Percentiles rank a stretch among this genome's conserved stretches.
Conservation (phyloP, 176 grass and related monocot genomes). For the Cenchrus fungigraminus region DNA sequence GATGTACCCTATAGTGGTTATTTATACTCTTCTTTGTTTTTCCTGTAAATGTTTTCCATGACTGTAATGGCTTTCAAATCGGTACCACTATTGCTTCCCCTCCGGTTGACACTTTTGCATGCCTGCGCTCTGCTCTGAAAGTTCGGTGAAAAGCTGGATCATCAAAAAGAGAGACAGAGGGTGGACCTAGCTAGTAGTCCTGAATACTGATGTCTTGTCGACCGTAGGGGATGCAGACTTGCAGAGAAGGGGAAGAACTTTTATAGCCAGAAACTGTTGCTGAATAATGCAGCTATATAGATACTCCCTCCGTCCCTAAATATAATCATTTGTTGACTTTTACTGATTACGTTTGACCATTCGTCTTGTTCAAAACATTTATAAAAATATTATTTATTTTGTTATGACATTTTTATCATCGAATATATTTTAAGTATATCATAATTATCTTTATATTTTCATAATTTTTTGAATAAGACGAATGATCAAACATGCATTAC, state of each 20-base stretch:
- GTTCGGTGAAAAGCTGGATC: conserved; percentile 50
- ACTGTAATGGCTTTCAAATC: background rate
- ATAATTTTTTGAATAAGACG: no score
- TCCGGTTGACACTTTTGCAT: conserved; percentile 27
- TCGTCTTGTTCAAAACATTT: no score
- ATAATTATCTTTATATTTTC: no score
- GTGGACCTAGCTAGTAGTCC: conserved; percentile 22
- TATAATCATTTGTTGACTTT: no score
- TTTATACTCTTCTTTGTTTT: background rate
- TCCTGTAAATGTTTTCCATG: background rate
- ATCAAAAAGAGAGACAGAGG: background rate
- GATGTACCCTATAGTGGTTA: background rate
- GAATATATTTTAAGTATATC: no score
- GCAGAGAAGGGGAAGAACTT: background rate
- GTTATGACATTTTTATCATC: no score
- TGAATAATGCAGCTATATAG: background rate
- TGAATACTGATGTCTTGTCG: background rate
- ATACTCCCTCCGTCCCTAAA: no score
- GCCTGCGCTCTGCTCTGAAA: conserved; percentile 34
- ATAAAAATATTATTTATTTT: no score
- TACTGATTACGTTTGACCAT: no score
- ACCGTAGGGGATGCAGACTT: background rate
- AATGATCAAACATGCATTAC: no score
- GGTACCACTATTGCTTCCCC: background rate
- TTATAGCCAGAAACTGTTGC: background rate